These are phyloP conservation scores for Thelonectria olida DNA, from an alignment of 2,329 filamentous ascomycete genomes.

Conservation along the genomic window DNA sequence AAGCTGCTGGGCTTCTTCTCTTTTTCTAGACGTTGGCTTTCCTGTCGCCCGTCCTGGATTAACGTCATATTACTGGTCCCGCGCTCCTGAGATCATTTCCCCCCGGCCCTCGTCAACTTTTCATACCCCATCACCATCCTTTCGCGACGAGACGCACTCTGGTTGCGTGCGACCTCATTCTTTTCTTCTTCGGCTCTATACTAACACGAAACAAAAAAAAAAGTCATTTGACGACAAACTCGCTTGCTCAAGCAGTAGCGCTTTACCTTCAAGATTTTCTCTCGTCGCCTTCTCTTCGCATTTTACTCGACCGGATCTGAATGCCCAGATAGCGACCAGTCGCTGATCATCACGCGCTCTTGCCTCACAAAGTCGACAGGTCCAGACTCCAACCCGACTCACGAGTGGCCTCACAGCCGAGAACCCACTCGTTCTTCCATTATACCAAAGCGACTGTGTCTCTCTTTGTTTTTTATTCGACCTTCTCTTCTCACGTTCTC, in stretches of 20 bases:
- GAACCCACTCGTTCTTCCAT: conserved; percentile 8
- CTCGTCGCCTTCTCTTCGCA: conserved; percentile 7
- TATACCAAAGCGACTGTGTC: conserved; percentile 14
- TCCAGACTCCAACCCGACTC: conserved; percentile 14
- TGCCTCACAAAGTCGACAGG: conserved; percentile 9
- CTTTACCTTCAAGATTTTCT: not conserved
- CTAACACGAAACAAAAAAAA: not conserved
- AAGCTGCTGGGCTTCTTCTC: conserved; percentile 13
- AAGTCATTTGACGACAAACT: not conserved
- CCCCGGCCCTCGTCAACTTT: conserved; percentile 4
- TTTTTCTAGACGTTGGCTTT: conserved; percentile 17
- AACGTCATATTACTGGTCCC: conserved; percentile 17
- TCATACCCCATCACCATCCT: not conserved
- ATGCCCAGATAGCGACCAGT: not conserved
- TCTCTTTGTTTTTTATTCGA: conserved; percentile 19
- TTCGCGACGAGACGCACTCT: conserved; percentile 3
- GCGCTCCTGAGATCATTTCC: conserved; percentile 19
- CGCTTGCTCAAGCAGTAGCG: conserved; percentile 14
- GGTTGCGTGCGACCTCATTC: conserved; percentile 11
- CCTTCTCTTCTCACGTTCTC: conserved; percentile 17
- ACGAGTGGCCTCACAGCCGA: conserved; percentile 11
- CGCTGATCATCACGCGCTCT: not conserved
- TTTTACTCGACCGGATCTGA: conserved; percentile 7
- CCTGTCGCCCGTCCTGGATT: conserved; percentile 13
- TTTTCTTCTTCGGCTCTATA: conserved; percentile 6